A percentile compares a stretch with the other conserved stretches of the same genome.
These are phyloP conservation scores for Ogataea hybrid DNA, from an alignment of 1,139 yeast species.

Conservation along the genomic window DNA sequence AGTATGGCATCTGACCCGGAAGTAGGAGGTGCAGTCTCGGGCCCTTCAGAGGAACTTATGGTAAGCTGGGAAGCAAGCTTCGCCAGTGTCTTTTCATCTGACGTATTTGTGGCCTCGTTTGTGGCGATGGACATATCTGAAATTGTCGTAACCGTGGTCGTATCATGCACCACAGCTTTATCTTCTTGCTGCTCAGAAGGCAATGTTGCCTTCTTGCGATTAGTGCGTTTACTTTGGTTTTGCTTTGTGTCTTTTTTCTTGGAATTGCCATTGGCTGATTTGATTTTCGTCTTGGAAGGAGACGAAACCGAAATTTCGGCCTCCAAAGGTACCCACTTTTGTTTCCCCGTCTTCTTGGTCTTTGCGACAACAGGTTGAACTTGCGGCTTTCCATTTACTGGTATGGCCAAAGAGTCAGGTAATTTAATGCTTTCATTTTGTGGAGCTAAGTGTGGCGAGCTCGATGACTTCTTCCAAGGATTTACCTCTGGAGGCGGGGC, in stretches of 20 bases:
- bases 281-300: conserved; percentile 6
- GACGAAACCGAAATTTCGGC: conserved; percentile 60
- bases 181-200: conserved; percentile 2
- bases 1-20: conserved; percentile 13
- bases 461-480: conserved; percentile 21
- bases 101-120: conserved; percentile 13
- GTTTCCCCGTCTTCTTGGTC: conserved; percentile 52
- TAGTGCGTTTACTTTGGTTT: conserved; percentile 10
- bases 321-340: conserved; percentile 56
- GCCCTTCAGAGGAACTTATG: conserved; percentile 4
- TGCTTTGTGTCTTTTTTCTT: conserved; percentile 10
- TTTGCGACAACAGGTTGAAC: conserved; percentile 8
- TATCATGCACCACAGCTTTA: neutral
- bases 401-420: neutral
- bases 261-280: neutral
- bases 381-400: neutral
- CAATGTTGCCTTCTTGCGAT: conserved; percentile 7
- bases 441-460: conserved; percentile 1
- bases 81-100: conserved; percentile 10
- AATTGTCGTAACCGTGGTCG: conserved; percentile 8
- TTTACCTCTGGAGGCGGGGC: conserved; percentile 28
- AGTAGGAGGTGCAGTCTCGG: conserved; percentile 12
- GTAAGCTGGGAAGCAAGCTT: conserved; percentile 8
- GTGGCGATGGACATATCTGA: conserved; percentile 14
- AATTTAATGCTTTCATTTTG: neutral